Evolutionary conservation across 2,329 filamentous ascomycete genomes (phyloP).

Genomic region (Macrophomina phaseolina): DNA sequence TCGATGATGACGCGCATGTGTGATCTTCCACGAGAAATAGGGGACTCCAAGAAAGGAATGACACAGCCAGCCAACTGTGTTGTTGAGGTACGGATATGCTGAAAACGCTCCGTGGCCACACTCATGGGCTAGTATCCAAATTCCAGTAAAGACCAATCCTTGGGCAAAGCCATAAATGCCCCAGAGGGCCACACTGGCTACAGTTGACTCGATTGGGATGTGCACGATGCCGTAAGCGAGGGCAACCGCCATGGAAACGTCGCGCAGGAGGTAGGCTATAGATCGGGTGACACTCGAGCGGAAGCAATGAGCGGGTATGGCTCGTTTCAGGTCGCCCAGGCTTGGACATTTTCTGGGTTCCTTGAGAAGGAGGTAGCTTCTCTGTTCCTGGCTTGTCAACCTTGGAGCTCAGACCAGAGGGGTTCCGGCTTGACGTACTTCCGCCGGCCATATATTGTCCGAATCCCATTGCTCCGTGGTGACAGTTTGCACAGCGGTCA

Average conservation of each 20-base stretch:
- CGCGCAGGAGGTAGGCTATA: not conserved
- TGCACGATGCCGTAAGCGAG: not conserved
- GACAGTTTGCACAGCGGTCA: not conserved
- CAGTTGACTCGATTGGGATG: not conserved
- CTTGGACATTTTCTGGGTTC: not conserved
- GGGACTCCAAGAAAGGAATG: conserved; percentile 71
- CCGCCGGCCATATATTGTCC: not conserved
- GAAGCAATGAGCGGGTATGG: not conserved
- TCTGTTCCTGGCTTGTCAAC: not conserved
- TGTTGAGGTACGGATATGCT: conserved; percentile 60
- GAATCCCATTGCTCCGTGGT: not conserved
- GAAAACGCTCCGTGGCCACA: conserved; percentile 74
- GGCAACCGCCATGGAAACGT: not conserved
- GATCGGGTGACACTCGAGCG: not conserved
- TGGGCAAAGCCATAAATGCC: conserved; percentile 66
- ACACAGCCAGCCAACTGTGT: conserved; percentile 65
- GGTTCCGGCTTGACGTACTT: not conserved
- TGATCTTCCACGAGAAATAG: conserved; percentile 76
- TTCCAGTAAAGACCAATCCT: conserved; percentile 69
- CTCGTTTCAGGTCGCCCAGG: not conserved
- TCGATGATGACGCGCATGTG: conserved; percentile 72
- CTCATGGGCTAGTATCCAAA: conserved; percentile 76
- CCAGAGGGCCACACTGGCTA: conserved; percentile 53
- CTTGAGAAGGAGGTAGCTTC: not conserved
- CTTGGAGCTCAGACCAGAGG: not conserved